Evolutionary conservation across 1,284 basidiomycete species (phyloP), one percentile per base, ranked within the genome.

Genomic region (Schizophyllum commune): DNA sequence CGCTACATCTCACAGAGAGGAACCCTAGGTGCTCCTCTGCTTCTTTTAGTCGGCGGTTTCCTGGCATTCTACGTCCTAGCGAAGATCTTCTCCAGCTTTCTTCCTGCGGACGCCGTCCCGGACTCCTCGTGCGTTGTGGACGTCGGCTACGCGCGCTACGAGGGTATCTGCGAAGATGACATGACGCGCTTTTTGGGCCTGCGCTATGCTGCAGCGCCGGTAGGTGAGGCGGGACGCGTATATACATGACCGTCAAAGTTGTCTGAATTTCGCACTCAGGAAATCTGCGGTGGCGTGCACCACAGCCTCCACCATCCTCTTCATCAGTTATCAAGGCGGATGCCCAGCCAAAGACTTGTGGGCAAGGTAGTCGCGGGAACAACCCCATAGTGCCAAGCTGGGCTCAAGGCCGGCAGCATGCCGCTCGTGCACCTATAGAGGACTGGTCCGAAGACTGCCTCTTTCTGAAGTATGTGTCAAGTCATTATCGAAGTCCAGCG

Each of bases 141-240:
- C 63, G 67, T 79, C 15, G 77, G 76, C 3, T 77, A 78, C 64
- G 72, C 76, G 0, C 67, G 65, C 56, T 80, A 77, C 64, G 72
- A 71, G 69, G 77, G 68, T 6, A 62, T 11, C 33, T 60, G 73
- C n/a, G 68, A 66, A 0, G 71, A 72, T 15, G 68, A 68, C 47
- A 72, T 74, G 33, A 74, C 74, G 0, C 64, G 71, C 51, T 79
- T 77, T 63, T 66, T 77, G 19, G 75, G 76, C 6, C 70, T 79
- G n/a, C 71, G 77, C 55, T 79, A 74, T 65, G 77, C 79, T 27
- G 74, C 74, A 5, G 64, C 76, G 22, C 78, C 78, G 5, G 65
- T 69, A 20, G 76, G 76, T 71, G 58, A 58, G 66, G 53, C 17
- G 6, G 33, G 20, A 17, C 32, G 32, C 9, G 6, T 56, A 20